phyloP scores from a whole-genome alignment of 164 flowering plant species.

The Cinnamomum micranthum region DNA sequence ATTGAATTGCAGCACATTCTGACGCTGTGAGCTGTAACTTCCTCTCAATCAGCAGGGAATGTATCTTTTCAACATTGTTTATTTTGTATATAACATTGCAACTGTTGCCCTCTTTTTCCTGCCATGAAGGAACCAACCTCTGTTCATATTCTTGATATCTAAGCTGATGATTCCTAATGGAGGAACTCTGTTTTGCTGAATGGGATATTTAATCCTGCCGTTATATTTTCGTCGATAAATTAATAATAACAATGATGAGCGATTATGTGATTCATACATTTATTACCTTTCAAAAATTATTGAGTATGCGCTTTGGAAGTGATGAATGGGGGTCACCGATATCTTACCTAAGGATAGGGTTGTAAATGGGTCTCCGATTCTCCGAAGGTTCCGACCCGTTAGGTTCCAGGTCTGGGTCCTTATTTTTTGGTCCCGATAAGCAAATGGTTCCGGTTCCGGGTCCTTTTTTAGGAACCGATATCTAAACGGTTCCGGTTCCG shows the following conservation, averaged over 20 bases:
- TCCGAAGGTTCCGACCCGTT: too few species aligned
- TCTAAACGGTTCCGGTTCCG: too few species aligned
- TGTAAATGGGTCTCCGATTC: too few species aligned
- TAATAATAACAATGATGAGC: neutral
- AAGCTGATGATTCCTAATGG: neutral
- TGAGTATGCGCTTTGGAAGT: too few species aligned
- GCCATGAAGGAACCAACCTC: neutral
- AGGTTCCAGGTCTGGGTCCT: too few species aligned
- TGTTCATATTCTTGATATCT: neutral
- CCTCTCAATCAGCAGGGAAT: neutral
- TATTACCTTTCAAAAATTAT: too few species aligned
- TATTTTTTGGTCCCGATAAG: too few species aligned
- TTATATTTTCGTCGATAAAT: neutral
- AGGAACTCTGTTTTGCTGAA: neutral
- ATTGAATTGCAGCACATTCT: neutral
- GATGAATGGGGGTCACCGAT: neutral
- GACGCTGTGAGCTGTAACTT: neutral
- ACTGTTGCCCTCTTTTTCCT: neutral
- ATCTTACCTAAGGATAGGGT: neutral
- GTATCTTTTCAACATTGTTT: slow-evolving; percentile 3
- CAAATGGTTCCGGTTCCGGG: too few species aligned
- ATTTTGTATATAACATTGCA: slow-evolving; percentile 13
- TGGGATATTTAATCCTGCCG: neutral
- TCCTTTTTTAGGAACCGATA: too few species aligned
- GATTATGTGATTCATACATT: too few species aligned